A percentile compares a stretch with the other conserved stretches of the same genome.
phyloP scores from a whole-genome alignment of 2,329 filamentous ascomycete species.

The Alternaria metachromatica region DNA sequence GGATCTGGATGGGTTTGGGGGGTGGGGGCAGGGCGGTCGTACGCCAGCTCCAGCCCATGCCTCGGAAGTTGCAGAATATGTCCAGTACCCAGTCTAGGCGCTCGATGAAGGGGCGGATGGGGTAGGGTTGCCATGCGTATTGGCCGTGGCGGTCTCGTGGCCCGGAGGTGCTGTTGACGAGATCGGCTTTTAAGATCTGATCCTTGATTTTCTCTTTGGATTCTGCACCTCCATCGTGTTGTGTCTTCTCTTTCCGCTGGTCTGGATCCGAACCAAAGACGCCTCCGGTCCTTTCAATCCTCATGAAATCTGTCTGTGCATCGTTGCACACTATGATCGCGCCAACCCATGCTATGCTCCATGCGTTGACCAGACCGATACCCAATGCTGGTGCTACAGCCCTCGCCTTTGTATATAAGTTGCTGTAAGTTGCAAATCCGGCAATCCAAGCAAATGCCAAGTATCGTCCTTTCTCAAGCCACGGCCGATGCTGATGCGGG shows the following conservation, averaged over 20 bases:
- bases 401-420: conserved; percentile 56
- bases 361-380: conserved; percentile 61
- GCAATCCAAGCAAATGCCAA: conserved; percentile 55
- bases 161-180: conserved; percentile 27
- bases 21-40: conserved; percentile 56
- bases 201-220: background rate
- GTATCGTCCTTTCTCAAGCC: conserved; percentile 52
- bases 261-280: conserved; percentile 18
- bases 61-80: conserved; percentile 64
- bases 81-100: conserved; percentile 66
- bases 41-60: conserved; percentile 67
- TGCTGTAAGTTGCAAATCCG: conserved; percentile 52
- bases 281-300: conserved; percentile 58
- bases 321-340: conserved; percentile 63
- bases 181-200: conserved; percentile 2
- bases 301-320: conserved; percentile 60
- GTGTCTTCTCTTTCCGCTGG: conserved; percentile 1
- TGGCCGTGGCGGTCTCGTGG: conserved; percentile 41
- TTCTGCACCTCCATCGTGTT: background rate
- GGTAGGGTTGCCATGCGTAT: conserved; percentile 63
- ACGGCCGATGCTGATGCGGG: conserved; percentile 52
- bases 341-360: conserved; percentile 61
- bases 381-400: conserved; percentile 61
- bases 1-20: conserved; percentile 49
- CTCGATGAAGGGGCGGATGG: conserved; percentile 54